Evolutionary conservation across 768 basidiomycete genomes (phyloP).

Genomic region (Leccinum ochraceum): DNA sequence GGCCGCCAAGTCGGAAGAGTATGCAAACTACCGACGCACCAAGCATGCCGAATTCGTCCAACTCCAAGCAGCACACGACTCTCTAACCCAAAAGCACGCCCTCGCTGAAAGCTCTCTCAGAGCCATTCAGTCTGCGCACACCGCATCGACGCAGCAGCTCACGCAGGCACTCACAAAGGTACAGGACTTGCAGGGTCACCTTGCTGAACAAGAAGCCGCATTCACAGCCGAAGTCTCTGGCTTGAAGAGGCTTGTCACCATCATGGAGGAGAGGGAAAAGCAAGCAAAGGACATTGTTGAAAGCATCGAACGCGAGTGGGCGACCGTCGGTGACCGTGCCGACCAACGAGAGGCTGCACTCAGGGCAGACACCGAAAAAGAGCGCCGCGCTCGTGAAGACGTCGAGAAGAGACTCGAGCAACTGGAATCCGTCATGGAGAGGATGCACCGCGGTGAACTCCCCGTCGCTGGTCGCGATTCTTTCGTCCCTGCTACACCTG

Average conservation of each 20-base stretch:
- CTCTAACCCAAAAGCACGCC: constrained; percentile 64
- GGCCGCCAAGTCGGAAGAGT: constrained; percentile 74
- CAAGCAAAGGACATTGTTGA: constrained; percentile 84
- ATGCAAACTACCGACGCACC: constrained; percentile 75
- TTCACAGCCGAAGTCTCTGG: constrained; percentile 78
- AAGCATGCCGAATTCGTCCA: constrained; percentile 78
- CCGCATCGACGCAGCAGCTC: constrained; percentile 71
- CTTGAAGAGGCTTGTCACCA: constrained; percentile 69
- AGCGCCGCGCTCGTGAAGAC: constrained; percentile 66
- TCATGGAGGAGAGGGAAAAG: constrained; percentile 88
- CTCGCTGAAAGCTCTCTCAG: constrained; percentile 70
- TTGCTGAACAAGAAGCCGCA: constrained; percentile 83
- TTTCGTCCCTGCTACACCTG: constrained; percentile 39
- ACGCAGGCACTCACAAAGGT: constrained; percentile 75
- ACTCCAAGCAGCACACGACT: constrained; percentile 77
- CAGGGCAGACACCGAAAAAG: constrained; percentile 70
- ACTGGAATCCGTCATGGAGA: constrained; percentile 69
- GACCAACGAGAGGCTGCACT: constrained; percentile 67
- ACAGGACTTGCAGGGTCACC: constrained; percentile 70
- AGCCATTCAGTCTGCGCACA: constrained; percentile 70
- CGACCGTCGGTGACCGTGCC: constrained; percentile 65
- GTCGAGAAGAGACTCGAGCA: constrained; percentile 73
- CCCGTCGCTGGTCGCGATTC: constrained; percentile 51
- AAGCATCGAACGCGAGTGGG: constrained; percentile 81
- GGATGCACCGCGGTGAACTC: constrained; percentile 72